Percentiles rank a stretch among this genome's conserved stretches.
These are phyloP conservation scores for Rhytidhysteron rufulum DNA, from an alignment of 2,329 filamentous ascomycete genomes.

Conservation along the genomic window DNA sequence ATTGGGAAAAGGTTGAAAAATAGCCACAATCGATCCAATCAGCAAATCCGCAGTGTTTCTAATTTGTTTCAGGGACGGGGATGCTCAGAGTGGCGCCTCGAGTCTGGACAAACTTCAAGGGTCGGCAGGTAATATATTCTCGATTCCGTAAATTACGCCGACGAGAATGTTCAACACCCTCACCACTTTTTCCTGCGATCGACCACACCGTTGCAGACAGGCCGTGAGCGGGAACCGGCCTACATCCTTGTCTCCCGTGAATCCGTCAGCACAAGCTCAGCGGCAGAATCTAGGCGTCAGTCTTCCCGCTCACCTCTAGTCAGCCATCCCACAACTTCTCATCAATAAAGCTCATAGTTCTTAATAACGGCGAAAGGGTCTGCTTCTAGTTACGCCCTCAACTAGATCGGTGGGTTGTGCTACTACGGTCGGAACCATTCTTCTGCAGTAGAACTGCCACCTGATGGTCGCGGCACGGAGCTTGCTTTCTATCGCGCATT, in stretches of 20 bases:
- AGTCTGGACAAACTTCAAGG: not conserved
- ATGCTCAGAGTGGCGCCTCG: not conserved
- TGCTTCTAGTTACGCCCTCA: not conserved
- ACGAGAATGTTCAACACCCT: slow-evolving; percentile 1
- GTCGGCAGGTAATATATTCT: not conserved
- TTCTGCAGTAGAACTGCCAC: slow-evolving; percentile 14
- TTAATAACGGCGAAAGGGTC: not conserved
- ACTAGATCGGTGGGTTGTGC: slow-evolving; percentile 5
- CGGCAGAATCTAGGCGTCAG: slow-evolving; percentile 1
- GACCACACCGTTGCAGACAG: slow-evolving; percentile 2
- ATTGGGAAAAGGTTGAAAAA: not conserved
- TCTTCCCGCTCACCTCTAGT: not conserved
- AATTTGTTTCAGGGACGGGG: not conserved
- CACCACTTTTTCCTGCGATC: not conserved
- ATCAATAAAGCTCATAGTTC: not conserved
- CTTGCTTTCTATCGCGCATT: slow-evolving; percentile 1
- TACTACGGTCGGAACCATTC: slow-evolving; percentile 10
- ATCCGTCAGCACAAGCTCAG: slow-evolving; percentile 4
- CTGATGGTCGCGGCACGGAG: slow-evolving; percentile 5
- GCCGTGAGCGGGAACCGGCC: not conserved
- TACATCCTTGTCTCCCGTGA: slow-evolving; percentile 4
- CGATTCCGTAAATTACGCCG: not conserved
- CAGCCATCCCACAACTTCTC: not conserved
- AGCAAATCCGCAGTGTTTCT: not conserved
- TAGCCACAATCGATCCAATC: not conserved